Evolutionary conservation across 805 yeast species (phyloP), one percentile per base, ranked within the genome.

Genomic region (Hemisphaericaspora nanyangensis): DNA sequence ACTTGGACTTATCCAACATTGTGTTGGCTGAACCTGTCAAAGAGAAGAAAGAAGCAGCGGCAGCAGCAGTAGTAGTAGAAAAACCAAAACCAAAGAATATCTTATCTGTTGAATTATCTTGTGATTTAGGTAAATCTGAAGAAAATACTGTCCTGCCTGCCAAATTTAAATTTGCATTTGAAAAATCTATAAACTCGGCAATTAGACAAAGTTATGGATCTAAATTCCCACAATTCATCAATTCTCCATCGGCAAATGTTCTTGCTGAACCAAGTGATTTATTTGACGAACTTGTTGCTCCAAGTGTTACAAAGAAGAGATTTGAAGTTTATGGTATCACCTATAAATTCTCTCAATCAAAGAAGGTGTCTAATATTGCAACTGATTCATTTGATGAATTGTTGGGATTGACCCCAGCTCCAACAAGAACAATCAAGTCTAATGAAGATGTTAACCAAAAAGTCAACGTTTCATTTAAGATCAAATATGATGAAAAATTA

Each of bases 1-100:
- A 77, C 51, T 67, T 89, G 47, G 96, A 90, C 56, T 68, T 89
- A 43, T 74, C 87, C 30, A 77, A 83, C 58, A 78, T 89, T 45
- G 74, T 75, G 36, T 48, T 74, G 35, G 70, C 68, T 26, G 56
- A 61, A 17, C 8, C 25, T 7, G 6, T 10, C 6, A 7, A 6
- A 20, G 22, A 13, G 12, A 5, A 36, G 29, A 35, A 26, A 22
- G 42, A 35, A 24, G 42, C 36, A n/a, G 30, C 33, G 27, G 20
- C 18, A 12, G n/a, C n/a, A 22, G 42, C 34, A 24, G 42, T 35
- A n/a, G 30, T 29, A 30, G 20, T 19, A 12, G 50, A 46, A 32
- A 49, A 48, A 16, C 54, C 58, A n/a, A 55, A 53, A 37, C 69
- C 70, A 17, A 37, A 47, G 29, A 63, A 64, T 40, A 39, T 63